Evolutionary conservation across 2,329 filamentous ascomycete species (phyloP), one percentile per base, ranked within the genome.

Genomic region (Fusarium bulbicola): DNA sequence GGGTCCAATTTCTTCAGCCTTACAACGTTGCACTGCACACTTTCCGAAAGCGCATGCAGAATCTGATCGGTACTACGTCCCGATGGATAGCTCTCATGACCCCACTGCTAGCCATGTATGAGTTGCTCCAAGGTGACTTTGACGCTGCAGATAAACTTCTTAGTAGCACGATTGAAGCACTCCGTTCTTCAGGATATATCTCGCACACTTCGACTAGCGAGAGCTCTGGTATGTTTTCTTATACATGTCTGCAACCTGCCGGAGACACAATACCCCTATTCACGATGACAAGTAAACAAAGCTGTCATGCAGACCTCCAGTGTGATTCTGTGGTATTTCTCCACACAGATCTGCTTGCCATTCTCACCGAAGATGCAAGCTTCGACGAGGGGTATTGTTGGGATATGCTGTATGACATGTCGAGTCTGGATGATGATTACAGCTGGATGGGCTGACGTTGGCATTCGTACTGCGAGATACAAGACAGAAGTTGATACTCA

Each of bases 61-160:
- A 15, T 10, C 2, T 18, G 4, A 20, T 6, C 12, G 2, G 20
- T 1, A 37, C 21, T 10, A 16, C 34, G 4, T 5, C 18, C 7
- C 49, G 24, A 37, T 53, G 49, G 49, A 15, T 53, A 7, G 12
- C 26, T 15, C 34, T 37, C 20, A 37, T 53, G 34, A 53, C 24
- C 7, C 34, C 49, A 18, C 34, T 53, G 6, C 24, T 53, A 6
- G 13, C 21, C 7, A 28, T 28, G 18, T 53, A 53, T 26, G 49
- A 37, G n/a, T 3, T n/a, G 14, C 24, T 53, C 3, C 49, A 39
- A 11, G 49, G 49, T 5, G 49, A 53, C 24, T 53, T 53, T 1
- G 20, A 53, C 5, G 32, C n/a, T 16, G 49, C 49, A 53, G 49
- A 53, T 2, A 12, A 24, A 21, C 49, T 39, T 21, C 24, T 53